Percentiles rank a stretch among this genome's conserved stretches.
Evolutionary conservation across 2,329 filamentous ascomycete genomes (phyloP).

Genomic region (Phialophora expanda): DNA sequence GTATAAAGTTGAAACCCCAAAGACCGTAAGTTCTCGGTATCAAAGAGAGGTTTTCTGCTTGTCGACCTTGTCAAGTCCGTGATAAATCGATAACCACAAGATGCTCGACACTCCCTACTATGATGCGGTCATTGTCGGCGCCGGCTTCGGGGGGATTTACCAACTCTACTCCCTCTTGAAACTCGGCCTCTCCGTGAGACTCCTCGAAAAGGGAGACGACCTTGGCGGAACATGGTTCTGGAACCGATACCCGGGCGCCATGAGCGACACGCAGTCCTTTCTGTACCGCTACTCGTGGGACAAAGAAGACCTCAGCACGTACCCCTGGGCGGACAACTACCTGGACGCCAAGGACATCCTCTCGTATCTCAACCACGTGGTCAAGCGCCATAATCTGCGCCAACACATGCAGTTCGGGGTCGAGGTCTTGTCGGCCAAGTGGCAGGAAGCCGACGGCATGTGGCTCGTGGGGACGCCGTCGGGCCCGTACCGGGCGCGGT

Average conservation of each 20-base stretch:
- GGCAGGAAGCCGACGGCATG: conserved; percentile 42
- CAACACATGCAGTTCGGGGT: conserved; percentile 52
- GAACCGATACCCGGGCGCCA: conserved; percentile 49
- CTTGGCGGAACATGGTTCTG: conserved; percentile 48
- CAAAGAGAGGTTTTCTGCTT: too few relatives aligned
- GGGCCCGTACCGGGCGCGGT: conserved; percentile 46
- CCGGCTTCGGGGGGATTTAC: conserved; percentile 52
- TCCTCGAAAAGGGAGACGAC: conserved; percentile 55
- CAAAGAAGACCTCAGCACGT: conserved; percentile 50
- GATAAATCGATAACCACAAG: too few relatives aligned
- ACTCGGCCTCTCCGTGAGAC: conserved; percentile 53
- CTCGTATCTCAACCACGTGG: conserved; percentile 56
- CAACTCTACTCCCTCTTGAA: conserved; percentile 59
- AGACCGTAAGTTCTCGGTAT: too few relatives aligned
- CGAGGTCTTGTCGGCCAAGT: conserved; percentile 44
- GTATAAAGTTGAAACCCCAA: too few relatives aligned
- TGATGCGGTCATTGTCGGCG: conserved; percentile 42
- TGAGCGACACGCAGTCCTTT: conserved; percentile 50
- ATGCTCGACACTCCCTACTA: neutral
- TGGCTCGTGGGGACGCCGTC: conserved; percentile 55
- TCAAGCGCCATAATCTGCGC: conserved; percentile 48
- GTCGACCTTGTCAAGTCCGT: too few relatives aligned
- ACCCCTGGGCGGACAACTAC: conserved; percentile 41
- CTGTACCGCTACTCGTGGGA: conserved; percentile 56
- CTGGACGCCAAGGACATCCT: conserved; percentile 50